Evolutionary conservation across 805 yeast species (phyloP).

Genomic region (Wickerhamomyces silvicola): DNA sequence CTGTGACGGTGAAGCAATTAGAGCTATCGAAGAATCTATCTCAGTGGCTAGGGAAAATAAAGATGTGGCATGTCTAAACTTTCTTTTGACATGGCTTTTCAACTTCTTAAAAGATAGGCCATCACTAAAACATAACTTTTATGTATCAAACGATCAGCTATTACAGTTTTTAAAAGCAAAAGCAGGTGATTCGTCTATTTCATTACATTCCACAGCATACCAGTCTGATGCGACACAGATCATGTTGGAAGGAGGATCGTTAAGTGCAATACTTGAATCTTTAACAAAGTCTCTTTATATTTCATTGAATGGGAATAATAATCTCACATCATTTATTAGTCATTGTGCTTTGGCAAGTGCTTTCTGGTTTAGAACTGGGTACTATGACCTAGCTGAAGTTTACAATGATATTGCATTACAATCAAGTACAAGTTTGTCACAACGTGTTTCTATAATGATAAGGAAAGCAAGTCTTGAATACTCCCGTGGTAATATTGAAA

Average conservation of each 20-base stretch:
- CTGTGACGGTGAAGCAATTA: conserved; percentile 52
- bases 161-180: conserved; percentile 42
- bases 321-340: conserved; percentile 30
- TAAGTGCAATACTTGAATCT: conserved; percentile 45
- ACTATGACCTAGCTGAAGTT: conserved; percentile 36
- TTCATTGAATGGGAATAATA: conserved; percentile 40
- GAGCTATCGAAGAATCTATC: conserved; percentile 82
- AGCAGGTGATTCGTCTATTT: conserved; percentile 21
- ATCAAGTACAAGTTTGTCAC: conserved; percentile 31
- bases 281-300: conserved; percentile 50
- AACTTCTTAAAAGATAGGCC: conserved; percentile 68
- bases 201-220: conserved; percentile 50
- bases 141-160: conserved; percentile 58
- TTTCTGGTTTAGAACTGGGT: conserved; percentile 49
- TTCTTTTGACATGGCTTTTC: conserved; percentile 67
- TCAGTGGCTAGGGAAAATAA: conserved; percentile 81
- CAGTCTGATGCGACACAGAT: conserved; percentile 56
- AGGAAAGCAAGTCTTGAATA: conserved; percentile 34
- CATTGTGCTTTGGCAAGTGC: conserved; percentile 39
- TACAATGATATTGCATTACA: conserved; percentile 43
- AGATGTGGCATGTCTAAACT: conserved; percentile 66
- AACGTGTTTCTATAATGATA: conserved; percentile 32
- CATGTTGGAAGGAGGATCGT: conserved; percentile 44
- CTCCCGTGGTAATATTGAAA: conserved; percentile 34
- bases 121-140: conserved; percentile 41